Percentiles rank a stretch among this genome's conserved stretches.
These are phyloP conservation scores for Cryptococcus sp. DNA, from an alignment of 1,284 basidiomycete species.

Conservation along the genomic window DNA sequence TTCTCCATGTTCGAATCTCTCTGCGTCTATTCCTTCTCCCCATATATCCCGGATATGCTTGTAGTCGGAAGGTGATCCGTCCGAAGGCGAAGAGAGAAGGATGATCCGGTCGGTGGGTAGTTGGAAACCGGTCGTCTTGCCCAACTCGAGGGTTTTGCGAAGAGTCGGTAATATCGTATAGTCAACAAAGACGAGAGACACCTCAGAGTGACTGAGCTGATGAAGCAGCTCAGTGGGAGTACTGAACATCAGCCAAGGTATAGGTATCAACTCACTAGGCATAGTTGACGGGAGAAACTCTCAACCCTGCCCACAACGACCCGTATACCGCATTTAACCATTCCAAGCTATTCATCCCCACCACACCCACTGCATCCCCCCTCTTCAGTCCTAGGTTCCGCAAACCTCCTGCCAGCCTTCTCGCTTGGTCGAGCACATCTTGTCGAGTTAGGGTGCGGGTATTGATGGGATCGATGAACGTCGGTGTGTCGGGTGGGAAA, in stretches of 20 bases:
- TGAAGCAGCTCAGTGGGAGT: slow-evolving; percentile 41
- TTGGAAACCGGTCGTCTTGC: slow-evolving; percentile 5
- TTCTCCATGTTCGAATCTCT: slow-evolving; percentile 6
- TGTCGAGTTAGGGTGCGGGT: slow-evolving; percentile 56
- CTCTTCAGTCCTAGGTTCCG: slow-evolving; percentile 24
- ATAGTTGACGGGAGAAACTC: slow-evolving; percentile 38
- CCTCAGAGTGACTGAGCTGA: slow-evolving; percentile 52
- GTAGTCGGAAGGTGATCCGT: slow-evolving; percentile 14
- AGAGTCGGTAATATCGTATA: slow-evolving; percentile 50
- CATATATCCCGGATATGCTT: slow-evolving; percentile 19
- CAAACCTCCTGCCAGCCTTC: slow-evolving; percentile 56
- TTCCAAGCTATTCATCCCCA: slow-evolving; percentile 54
- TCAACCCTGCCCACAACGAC: slow-evolving; percentile 39
- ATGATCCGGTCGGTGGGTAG: slow-evolving; percentile 21
- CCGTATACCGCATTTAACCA: slow-evolving; percentile 62
- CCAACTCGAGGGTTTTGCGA: slow-evolving; percentile 18
- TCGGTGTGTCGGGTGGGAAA: slow-evolving; percentile 49
- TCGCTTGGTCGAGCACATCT: slow-evolving; percentile 53
- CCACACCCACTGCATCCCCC: slow-evolving; percentile 38
- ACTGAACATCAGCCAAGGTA: slow-evolving; percentile 12
- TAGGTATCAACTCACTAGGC: slow-evolving; percentile 46
- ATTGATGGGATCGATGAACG: slow-evolving; percentile 63
- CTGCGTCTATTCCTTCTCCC: slow-evolving; percentile 1
- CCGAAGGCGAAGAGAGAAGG: slow-evolving; percentile 20
- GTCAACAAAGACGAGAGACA: slow-evolving; percentile 55